A percentile compares a stretch with the other conserved stretches of the same genome.
Conservation (phyloP, 176 grass and related monocot species). For the Pontederia crassipes region DNA sequence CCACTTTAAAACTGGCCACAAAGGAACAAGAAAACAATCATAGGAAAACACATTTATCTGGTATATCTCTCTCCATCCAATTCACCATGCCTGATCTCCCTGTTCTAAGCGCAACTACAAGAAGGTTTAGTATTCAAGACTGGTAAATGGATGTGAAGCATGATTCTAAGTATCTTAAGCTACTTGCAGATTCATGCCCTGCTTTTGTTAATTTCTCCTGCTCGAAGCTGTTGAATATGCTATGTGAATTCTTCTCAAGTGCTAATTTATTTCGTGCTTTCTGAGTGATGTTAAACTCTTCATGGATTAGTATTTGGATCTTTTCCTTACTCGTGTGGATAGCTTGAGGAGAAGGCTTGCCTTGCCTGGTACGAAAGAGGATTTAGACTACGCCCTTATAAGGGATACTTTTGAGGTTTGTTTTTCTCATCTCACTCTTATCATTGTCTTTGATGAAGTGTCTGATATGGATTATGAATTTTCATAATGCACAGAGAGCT, state of each 20-base stretch:
- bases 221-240: too few species aligned
- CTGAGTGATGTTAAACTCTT: not conserved
- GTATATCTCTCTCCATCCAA: too few species aligned
- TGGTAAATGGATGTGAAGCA: too few species aligned
- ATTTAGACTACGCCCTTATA: slow-evolving; percentile 64
- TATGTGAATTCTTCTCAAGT: not conserved
- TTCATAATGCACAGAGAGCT: slow-evolving; percentile 52
- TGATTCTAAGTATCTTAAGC: too few species aligned
- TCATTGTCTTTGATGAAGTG: not conserved
- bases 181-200: too few species aligned
- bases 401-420: slow-evolving; percentile 66
- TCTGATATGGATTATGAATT: slow-evolving; percentile 22
- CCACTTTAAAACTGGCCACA: too few species aligned
- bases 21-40: too few species aligned
- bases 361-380: slow-evolving; percentile 13
- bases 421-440: slow-evolving; percentile 17
- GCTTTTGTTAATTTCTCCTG: too few species aligned
- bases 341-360: slow-evolving; percentile 67
- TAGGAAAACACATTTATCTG: too few species aligned
- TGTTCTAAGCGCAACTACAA: too few species aligned
- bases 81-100: too few species aligned
- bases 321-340: slow-evolving; percentile 92
- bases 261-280: not conserved
- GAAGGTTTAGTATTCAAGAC: too few species aligned
- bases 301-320: slow-evolving; percentile 59